Percentiles rank a stretch among this genome's conserved stretches.
These are phyloP conservation scores for Spathaspora sp. DNA, from an alignment of 1,139 yeast genomes.

Conservation along the genomic window DNA sequence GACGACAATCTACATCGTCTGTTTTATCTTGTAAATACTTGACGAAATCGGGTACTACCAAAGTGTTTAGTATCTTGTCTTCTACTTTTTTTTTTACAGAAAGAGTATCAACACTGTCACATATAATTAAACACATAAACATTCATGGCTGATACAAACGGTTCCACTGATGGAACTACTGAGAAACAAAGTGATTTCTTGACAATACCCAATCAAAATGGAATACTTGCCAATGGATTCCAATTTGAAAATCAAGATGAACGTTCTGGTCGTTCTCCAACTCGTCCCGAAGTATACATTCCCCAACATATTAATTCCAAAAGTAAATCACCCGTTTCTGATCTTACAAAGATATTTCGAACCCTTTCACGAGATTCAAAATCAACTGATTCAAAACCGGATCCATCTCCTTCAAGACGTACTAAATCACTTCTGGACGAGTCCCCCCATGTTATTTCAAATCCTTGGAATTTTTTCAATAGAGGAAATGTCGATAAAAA, in stretches of 20 bases:
- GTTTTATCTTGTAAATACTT: no score
- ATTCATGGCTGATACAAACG: not conserved
- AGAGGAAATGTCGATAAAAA: constrained; percentile 19
- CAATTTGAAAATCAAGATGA: not conserved
- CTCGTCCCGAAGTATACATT: not conserved
- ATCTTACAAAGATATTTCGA: constrained; percentile 6
- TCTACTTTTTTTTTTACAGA: no score
- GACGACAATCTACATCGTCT: no score
- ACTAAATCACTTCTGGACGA: constrained; percentile 14
- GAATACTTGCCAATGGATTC: not conserved
- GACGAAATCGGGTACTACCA: no score
- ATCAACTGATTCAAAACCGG: constrained; percentile 4
- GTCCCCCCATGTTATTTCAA: constrained; percentile 25
- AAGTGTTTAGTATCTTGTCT: no score
- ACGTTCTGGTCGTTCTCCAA: not conserved
- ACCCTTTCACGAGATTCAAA: constrained; percentile 6
- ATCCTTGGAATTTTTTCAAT: constrained; percentile 29
- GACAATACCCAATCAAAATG: not conserved
- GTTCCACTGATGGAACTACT: not conserved
- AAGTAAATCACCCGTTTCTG: not conserved
- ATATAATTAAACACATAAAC: not conserved
- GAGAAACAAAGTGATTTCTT: not conserved
- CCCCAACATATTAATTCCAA: not conserved
- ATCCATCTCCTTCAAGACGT: constrained; percentile 3
- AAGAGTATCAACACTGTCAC: no score